Percentiles rank a stretch among this genome's conserved stretches.
Evolutionary conservation across 108 stramenopile genomes (phyloP).

Genomic region (Pseudonitzschia delicatissima): DNA sequence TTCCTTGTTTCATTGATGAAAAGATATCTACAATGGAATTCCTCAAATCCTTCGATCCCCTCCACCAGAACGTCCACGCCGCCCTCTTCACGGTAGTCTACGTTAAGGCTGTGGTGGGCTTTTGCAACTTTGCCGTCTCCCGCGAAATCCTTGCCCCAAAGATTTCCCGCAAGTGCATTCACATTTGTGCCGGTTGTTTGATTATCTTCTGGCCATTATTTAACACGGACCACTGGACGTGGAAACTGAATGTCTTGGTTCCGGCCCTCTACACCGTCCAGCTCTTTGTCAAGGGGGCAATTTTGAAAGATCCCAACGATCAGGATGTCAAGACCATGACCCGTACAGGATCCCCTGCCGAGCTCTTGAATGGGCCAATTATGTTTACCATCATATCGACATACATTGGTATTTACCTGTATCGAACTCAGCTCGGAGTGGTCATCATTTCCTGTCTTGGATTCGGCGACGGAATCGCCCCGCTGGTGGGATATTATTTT

Average conservation of each 20-base stretch:
- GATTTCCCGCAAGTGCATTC: conserved; percentile 48
- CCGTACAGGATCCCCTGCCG: conserved; percentile 48
- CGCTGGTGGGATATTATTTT: conserved; percentile 43
- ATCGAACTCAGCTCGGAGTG: conserved; percentile 23
- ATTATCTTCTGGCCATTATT: conserved; percentile 65
- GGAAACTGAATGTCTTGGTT: conserved; percentile 60
- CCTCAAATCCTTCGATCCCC: too few species aligned
- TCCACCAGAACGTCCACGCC: neutral
- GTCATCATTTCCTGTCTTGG: conserved; percentile 58
- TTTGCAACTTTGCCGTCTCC: conserved; percentile 10
- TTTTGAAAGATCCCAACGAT: conserved; percentile 47
- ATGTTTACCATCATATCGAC: conserved; percentile 52
- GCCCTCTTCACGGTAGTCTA: conserved; percentile 7
- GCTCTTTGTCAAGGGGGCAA: conserved; percentile 48
- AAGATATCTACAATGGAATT: too few species aligned
- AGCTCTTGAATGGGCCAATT: conserved; percentile 60
- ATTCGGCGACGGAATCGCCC: conserved; percentile 62
- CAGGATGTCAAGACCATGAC: conserved; percentile 56
- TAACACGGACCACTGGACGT: conserved; percentile 51
- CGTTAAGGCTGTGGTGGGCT: conserved; percentile 10
- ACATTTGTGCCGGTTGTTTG: conserved; percentile 45
- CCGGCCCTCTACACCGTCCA: conserved; percentile 45
- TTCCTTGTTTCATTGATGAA: too few species aligned
- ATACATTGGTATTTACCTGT: conserved; percentile 41
- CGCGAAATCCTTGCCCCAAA: conserved; percentile 1